These are phyloP conservation scores for Sporisorium iseilematis-ciliati DNA, from an alignment of 1,284 basidiomycete species.

Conservation along the genomic window DNA sequence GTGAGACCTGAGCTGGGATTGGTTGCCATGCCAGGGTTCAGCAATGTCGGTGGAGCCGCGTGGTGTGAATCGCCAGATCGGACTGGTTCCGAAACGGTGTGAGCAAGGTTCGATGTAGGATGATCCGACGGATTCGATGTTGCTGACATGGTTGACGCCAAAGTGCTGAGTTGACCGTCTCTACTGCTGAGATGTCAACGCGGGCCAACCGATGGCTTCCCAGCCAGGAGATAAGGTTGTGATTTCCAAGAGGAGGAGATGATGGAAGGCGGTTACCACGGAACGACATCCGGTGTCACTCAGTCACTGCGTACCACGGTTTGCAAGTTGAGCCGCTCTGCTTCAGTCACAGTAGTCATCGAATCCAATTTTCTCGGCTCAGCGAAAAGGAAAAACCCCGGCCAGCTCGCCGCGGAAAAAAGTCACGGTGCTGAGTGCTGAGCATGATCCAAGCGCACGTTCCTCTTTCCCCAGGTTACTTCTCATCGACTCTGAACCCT, in stretches of 20 bases:
- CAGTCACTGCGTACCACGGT: neutral
- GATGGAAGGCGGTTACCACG: neutral
- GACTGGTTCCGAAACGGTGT: slow-evolving; percentile 19
- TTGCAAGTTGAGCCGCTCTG: neutral
- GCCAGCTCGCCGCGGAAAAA: slow-evolving; percentile 3
- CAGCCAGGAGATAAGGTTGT: slow-evolving; percentile 6
- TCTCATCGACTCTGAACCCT: neutral
- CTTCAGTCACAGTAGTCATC: slow-evolving; percentile 6
- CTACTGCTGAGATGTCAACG: neutral
- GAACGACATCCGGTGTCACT: neutral
- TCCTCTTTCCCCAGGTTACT: neutral
- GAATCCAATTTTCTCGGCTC: no score
- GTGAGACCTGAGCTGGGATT: slow-evolving; percentile 41
- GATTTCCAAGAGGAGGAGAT: neutral
- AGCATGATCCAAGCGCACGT: slow-evolving; percentile 2
- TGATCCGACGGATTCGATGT: slow-evolving; percentile 15
- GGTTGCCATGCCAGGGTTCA: slow-evolving; percentile 50
- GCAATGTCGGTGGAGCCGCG: slow-evolving; percentile 21
- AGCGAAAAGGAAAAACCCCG: slow-evolving; percentile 6
- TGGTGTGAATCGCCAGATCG: slow-evolving; percentile 12
- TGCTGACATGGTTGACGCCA: slow-evolving; percentile 16
- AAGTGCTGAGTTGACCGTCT: neutral
- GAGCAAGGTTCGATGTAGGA: slow-evolving; percentile 3
- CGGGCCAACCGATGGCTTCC: slow-evolving; percentile 15
- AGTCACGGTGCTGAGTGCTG: neutral